These are phyloP conservation scores for Blastocystis sp. DNA, from an alignment of 352 stramenopile species.

Conservation along the genomic window DNA sequence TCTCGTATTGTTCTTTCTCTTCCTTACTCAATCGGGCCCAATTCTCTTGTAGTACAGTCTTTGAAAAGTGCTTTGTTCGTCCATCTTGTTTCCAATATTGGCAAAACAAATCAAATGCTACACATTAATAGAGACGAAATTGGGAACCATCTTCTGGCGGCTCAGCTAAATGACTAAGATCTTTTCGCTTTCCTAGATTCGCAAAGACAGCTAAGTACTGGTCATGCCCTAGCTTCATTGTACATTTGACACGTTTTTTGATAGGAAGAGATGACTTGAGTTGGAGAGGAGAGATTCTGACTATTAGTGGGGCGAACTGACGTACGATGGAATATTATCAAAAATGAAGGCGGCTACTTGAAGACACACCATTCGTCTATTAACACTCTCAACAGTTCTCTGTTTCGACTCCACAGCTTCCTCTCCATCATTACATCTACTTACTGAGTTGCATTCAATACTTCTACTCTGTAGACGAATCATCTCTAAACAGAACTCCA, in stretches of 20 bases:
- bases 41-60: too few species aligned
- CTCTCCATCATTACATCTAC: neutral
- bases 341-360: conserved; percentile 23
- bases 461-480: neutral
- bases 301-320: neutral
- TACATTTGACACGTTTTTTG: neutral
- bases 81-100: too few species aligned
- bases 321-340: conserved; percentile 28
- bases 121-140: neutral
- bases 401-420: neutral
- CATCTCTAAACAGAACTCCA: neutral
- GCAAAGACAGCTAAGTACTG: conserved; percentile 5
- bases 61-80: too few species aligned
- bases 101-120: conserved; percentile 28
- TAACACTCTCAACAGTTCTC: neutral
- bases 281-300: neutral
- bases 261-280: neutral
- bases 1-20: neutral
- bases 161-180: neutral
- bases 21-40: neutral
- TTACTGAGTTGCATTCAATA: neutral
- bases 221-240: neutral
- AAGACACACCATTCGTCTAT: neutral
- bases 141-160: conserved; percentile 4
- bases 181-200: neutral